Percentiles rank a stretch among this genome's conserved stretches.
phyloP scores from a whole-genome alignment of 768 basidiomycete species.

The Amanita thiersii region DNA sequence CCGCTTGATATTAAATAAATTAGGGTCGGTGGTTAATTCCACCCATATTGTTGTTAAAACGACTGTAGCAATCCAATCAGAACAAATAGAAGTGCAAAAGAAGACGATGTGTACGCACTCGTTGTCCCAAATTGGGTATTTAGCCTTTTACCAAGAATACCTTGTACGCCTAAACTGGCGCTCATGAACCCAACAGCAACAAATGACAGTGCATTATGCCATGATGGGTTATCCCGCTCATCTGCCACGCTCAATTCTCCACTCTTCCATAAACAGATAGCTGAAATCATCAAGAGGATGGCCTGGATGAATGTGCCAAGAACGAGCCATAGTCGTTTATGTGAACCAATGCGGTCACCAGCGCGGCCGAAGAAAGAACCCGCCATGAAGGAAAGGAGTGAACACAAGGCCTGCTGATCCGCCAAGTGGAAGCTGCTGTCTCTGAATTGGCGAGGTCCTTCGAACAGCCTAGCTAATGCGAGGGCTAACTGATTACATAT shows the following conservation, averaged over 20 bases:
- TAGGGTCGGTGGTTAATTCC: constrained; percentile 56
- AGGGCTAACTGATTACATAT: constrained; percentile 64
- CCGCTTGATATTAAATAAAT: constrained; percentile 35
- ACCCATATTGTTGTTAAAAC: constrained; percentile 68
- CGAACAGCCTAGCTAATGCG: constrained; percentile 77
- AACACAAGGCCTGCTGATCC: constrained; percentile 79
- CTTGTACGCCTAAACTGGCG: constrained; percentile 77
- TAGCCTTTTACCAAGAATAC: constrained; percentile 75
- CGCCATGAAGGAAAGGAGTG: constrained; percentile 66
- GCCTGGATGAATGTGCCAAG: constrained; percentile 67
- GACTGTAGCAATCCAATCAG: constrained; percentile 15
- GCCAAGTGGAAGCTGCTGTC: constrained; percentile 65
- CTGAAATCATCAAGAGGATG: constrained; percentile 65
- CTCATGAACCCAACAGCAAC: constrained; percentile 75
- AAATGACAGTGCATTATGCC: constrained; percentile 61
- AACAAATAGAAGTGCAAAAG: neutral
- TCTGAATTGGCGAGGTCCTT: constrained; percentile 32
- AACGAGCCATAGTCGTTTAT: constrained; percentile 69
- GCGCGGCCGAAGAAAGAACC: constrained; percentile 76
- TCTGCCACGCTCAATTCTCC: constrained; percentile 46
- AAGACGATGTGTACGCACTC: constrained; percentile 33
- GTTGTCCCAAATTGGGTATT: constrained; percentile 76
- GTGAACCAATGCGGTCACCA: constrained; percentile 75
- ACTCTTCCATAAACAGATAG: constrained; percentile 66
- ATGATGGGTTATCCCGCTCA: constrained; percentile 54